Percentiles rank a stretch among this genome's conserved stretches.
These are phyloP conservation scores for Jaenimonas drosophilae DNA, from an alignment of 208 protist genomes.

Conservation along the genomic window DNA sequence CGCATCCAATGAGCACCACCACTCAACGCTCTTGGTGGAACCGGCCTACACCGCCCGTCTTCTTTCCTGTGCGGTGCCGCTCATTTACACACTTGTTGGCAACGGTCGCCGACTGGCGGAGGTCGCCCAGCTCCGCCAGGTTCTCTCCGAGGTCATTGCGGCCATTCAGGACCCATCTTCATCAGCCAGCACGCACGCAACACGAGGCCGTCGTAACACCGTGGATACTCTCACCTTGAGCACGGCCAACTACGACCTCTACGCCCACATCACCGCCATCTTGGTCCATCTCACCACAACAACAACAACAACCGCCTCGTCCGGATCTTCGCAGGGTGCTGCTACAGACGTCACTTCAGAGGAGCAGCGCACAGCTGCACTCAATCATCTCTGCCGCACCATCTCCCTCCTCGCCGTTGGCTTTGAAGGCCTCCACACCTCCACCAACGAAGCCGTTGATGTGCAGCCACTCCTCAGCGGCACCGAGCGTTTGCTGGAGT, in stretches of 20 bases:
- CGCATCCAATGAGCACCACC: not conserved
- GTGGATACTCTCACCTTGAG: constrained; percentile 1
- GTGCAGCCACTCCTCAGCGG: no score
- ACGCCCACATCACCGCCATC: constrained; percentile 48
- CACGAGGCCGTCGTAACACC: not conserved
- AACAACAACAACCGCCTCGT: not conserved
- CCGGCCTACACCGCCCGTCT: no score
- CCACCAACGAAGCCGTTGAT: no score
- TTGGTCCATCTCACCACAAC: constrained; percentile 28
- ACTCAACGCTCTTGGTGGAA: no score
- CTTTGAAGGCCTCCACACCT: no score
- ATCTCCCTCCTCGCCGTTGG: no score
- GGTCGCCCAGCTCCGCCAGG: no score
- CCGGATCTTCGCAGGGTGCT: constrained; percentile 1
- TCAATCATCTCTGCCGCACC: no score
- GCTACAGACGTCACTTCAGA: not conserved
- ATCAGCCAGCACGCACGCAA: not conserved
- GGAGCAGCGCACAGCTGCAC: no score
- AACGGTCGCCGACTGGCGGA: no score
- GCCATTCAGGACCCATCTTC: not conserved
- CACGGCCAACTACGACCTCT: constrained; percentile 30
- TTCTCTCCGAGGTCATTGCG: no score
- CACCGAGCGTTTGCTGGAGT: constrained; percentile 1
- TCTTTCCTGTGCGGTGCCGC: not conserved
- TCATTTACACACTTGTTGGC: not conserved